A percentile compares a stretch with the other conserved stretches of the same genome.
These are phyloP conservation scores for Citrus trifoliata DNA, from an alignment of 345 rosid species.

Conservation along the genomic window DNA sequence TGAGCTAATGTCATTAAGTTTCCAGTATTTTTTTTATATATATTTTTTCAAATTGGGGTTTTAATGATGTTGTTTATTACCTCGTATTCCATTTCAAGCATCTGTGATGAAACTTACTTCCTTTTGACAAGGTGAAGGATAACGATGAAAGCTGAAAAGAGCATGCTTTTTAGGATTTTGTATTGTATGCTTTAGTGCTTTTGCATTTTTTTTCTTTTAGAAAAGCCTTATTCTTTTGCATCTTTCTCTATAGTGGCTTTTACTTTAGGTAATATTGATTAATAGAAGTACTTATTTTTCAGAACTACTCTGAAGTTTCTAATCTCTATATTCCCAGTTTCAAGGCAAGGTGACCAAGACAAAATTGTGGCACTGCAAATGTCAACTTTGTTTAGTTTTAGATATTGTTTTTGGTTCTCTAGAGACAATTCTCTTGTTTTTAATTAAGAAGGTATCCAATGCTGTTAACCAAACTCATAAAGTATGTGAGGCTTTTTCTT, in stretches of 20 bases:
- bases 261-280: slow-evolving; percentile 8
- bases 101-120: background rate
- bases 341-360: background rate
- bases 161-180: background rate
- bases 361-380: background rate
- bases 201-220: slow-evolving; percentile 16
- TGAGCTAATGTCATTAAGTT: too few species aligned
- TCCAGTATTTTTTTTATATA: background rate
- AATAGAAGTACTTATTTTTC: background rate
- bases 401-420: background rate
- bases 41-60: too few species aligned
- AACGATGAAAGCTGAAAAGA: background rate
- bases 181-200: slow-evolving; percentile 6
- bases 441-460: background rate
- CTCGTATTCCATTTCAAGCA: background rate
- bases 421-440: background rate
- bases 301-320: background rate
- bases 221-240: slow-evolving; percentile 25
- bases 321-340: background rate
- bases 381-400: background rate
- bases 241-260: slow-evolving; percentile 19
- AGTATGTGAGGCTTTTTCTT: background rate
- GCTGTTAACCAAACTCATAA: background rate
- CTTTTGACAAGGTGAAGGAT: background rate
- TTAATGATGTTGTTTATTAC: background rate